These are phyloP conservation scores for Globisporangium heterothallicum DNA, from an alignment of 352 stramenopile genomes.

Conservation along the genomic window DNA sequence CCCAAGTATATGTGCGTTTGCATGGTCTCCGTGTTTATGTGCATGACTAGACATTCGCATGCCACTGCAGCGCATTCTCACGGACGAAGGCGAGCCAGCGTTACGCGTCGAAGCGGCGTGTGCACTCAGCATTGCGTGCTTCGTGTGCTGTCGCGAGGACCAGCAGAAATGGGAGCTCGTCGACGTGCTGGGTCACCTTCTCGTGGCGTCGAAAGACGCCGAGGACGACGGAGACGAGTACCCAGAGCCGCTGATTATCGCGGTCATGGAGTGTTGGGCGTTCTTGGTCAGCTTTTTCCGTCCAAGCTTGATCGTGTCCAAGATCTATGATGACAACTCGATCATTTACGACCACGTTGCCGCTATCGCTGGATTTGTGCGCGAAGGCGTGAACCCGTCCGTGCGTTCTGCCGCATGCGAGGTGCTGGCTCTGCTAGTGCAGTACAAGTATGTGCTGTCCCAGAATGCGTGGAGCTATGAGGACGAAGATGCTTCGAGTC, in stretches of 20 bases:
- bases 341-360: slow-evolving; percentile 47
- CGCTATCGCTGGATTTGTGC: slow-evolving; percentile 45
- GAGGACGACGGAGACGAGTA: slow-evolving; percentile 47
- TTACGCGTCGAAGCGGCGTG: slow-evolving; percentile 50
- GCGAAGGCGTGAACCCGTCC: slow-evolving; percentile 32
- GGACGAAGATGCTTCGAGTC: slow-evolving; percentile 30
- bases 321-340: slow-evolving; percentile 42
- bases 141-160: slow-evolving; percentile 55
- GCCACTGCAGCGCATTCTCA: slow-evolving; percentile 40
- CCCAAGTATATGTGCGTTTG: no score
- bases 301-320: slow-evolving; percentile 33
- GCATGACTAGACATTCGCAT: slow-evolving; percentile 29
- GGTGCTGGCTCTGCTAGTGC: slow-evolving; percentile 51
- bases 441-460: slow-evolving; percentile 47
- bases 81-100: slow-evolving; percentile 31
- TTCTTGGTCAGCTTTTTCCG: slow-evolving; percentile 50
- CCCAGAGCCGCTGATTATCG: slow-evolving; percentile 38
- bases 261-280: slow-evolving; percentile 61
- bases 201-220: slow-evolving; percentile 39
- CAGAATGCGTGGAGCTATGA: slow-evolving; percentile 40
- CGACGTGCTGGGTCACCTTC: slow-evolving; percentile 38
- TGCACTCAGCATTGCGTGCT: slow-evolving; percentile 48
- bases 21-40: no score
- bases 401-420: slow-evolving; percentile 48
- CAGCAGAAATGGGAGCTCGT: slow-evolving; percentile 54